Conservation (phyloP, 2,329 filamentous ascomycete species). For the Ophiostoma perfectum region DNA sequence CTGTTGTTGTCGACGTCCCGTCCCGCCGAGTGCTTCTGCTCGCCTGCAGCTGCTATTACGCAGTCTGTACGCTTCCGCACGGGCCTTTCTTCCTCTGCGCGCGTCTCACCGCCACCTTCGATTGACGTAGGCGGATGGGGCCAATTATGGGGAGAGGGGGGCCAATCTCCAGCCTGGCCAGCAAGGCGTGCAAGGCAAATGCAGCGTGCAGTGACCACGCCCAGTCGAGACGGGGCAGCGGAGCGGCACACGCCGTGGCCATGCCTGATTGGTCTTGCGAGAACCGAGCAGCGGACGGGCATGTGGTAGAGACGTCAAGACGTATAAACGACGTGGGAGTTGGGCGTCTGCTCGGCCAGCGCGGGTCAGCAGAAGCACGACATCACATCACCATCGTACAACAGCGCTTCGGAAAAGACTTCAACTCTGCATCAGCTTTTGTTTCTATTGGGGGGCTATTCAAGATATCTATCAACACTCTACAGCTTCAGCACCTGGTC, state of each 20-base stretch:
- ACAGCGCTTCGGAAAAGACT: too few species aligned
- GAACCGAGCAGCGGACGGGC: too few species aligned
- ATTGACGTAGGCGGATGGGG: slow-evolving; percentile 10
- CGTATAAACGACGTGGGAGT: background rate
- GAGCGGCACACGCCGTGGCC: background rate
- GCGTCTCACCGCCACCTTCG: background rate
- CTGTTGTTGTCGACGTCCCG: background rate
- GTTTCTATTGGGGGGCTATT: background rate
- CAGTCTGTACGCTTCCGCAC: too few species aligned
- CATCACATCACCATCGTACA: too few species aligned
- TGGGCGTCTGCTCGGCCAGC: too few species aligned
- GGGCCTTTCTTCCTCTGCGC: too few species aligned
- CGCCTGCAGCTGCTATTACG: too few species aligned
- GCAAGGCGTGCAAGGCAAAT: background rate
- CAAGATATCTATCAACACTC: background rate
- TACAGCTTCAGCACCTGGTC: slow-evolving; percentile 96
- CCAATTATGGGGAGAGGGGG: background rate
- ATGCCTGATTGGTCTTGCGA: background rate
- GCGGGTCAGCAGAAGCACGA: too few species aligned
- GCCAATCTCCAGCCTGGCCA: slow-evolving; percentile 2
- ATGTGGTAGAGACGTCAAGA: background rate
- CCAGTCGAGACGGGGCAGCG: background rate
- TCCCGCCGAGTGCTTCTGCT: background rate
- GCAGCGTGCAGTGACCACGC: background rate
- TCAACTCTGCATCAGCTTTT: too few species aligned